Evolutionary conservation across 306 rosid genomes (phyloP), one percentile per base, ranked within the genome.

Genomic region (Albizia julibrissin): DNA sequence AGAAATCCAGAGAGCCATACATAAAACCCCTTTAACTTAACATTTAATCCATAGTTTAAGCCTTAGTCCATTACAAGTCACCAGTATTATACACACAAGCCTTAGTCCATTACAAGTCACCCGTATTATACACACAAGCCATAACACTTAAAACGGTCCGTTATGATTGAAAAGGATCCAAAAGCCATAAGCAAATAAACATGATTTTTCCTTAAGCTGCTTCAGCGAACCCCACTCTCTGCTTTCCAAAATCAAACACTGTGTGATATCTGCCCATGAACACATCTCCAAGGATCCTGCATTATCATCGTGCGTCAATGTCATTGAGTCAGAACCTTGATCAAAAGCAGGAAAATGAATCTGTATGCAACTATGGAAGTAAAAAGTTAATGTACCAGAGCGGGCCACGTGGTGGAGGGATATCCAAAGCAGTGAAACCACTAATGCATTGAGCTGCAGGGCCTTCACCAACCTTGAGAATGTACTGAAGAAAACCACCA

Each of bases 251-350:
- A 83, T 95, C 99, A 77, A 95, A 95, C 77, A 91, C 89, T 0
- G 99, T 95, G 80, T 95, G 98, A 86, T 95, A 95, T 33, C 83
- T 89, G 14, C 99, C 98, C 99, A 95, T 89, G 91, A 95, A 95
- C 81, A 93, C 8, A 62, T 95, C 99, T 75, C 99, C 99, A 75
- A 95, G 84, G 85, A 95, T 95, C 98, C 99, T 93, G 87, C 88
- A 87, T 84, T 77, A 22, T 58, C 88, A 86, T 84, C 74, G 83
- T 74, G 68, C 73, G 69, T 40, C 76, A 3, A 43, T 66, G n/a
- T 34, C 83, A 73, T 52, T 49, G 44, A 15, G 81, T 76, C 39
- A 83, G 68, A 84, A 76, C 64, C 75, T 54, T 44, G 69, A 84
- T 54, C 76, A 77, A 75, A 84, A 43, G 71, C 78, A 37, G 49